Evolutionary conservation across 176 grass and related monocot genomes (phyloP).

Genomic region (Musa troglodytarum): DNA sequence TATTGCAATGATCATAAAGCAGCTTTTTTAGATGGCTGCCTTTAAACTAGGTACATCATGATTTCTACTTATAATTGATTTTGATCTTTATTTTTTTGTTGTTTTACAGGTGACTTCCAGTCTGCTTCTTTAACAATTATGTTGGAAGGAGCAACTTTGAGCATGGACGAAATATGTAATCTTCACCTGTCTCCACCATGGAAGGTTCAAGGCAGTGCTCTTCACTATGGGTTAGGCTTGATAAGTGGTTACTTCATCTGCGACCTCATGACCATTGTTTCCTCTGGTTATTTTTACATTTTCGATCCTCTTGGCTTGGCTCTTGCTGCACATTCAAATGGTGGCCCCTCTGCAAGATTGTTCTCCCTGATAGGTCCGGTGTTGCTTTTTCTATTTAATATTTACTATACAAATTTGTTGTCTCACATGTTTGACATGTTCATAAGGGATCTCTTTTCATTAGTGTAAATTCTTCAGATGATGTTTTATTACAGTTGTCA

Average conservation of each 20-base stretch:
- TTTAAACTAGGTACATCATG: background rate
- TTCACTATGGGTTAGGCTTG: slow-evolving; percentile 89
- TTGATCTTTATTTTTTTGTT: background rate
- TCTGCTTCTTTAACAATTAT: slow-evolving; percentile 83
- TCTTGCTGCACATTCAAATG: slow-evolving; percentile 38
- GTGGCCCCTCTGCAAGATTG: slow-evolving; percentile 57
- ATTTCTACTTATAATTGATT: background rate
- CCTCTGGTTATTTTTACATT: slow-evolving; percentile 78
- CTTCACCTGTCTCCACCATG: slow-evolving; percentile 82
- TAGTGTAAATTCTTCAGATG: too few relatives aligned
- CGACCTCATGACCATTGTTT: slow-evolving; percentile 83
- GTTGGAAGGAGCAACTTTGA: slow-evolving; percentile 79
- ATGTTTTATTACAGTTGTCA: too few relatives aligned
- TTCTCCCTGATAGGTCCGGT: slow-evolving; percentile 75
- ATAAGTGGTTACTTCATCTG: slow-evolving; percentile 85
- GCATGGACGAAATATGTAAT: slow-evolving; percentile 73
- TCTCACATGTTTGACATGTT: background rate
- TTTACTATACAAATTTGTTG: background rate
- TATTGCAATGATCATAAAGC: background rate
- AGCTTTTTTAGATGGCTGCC: background rate
- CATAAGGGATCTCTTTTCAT: too few relatives aligned
- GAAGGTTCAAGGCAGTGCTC: slow-evolving; percentile 75
- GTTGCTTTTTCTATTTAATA: background rate
- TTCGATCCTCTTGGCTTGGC: slow-evolving; percentile 93
- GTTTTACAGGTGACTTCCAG: slow-evolving; percentile 65